Base-by-base conservation (phyloP, 2,329 filamentous ascomycete genomes). In the Allantophomopsis cytisporea region DNA sequence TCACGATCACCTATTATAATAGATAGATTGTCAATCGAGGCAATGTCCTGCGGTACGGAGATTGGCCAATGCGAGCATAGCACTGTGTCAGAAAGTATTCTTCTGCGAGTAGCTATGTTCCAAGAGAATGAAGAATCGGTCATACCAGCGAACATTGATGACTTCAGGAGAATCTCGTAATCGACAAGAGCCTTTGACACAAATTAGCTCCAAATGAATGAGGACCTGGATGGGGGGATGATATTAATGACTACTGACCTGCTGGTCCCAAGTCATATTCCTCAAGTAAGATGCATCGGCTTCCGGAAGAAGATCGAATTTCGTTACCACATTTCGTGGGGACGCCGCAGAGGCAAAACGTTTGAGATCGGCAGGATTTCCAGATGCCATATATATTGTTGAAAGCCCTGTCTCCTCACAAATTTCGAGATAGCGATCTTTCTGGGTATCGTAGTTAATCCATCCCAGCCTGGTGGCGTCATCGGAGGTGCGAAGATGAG, bases 201-300 rank as follows among this genome's bases (percentile, higher is more conserved):
- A 12, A 28, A 12, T 28, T 28, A 28, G 23, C 7, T 28, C 7
- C 7, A 7, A 7, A 20, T 7, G 4, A 20, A 28, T 28, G 8
- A 8, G 10, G 10, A 28, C 5, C 3, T 6, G 8, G 23, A 28
- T 28, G 3, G 23, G 11, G 23, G 8, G 23, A 12, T 12, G 7
- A 10, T 10, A 28, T 28, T 8, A 28, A 28, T 12, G 10, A 8
- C 8, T 28, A 28, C 23, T 28, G 23, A 28, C 23, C 23, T 44
- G 43, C 28, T 44, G 40, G 28, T 44, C 40, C 43, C 43, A 44
- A 3, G 38, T 40, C 31, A 44, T 15, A 31, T 17, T 28, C 5
- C 21, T 33, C 13, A 44, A 38, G 20, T 38, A 28, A 7, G 30
- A 31, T 13, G 18, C 28, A 14, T 44, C 40, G 21, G 30, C 35